phyloP scores from a whole-genome alignment of 805 yeast genomes.

The Diddensiella santjacobensis region DNA sequence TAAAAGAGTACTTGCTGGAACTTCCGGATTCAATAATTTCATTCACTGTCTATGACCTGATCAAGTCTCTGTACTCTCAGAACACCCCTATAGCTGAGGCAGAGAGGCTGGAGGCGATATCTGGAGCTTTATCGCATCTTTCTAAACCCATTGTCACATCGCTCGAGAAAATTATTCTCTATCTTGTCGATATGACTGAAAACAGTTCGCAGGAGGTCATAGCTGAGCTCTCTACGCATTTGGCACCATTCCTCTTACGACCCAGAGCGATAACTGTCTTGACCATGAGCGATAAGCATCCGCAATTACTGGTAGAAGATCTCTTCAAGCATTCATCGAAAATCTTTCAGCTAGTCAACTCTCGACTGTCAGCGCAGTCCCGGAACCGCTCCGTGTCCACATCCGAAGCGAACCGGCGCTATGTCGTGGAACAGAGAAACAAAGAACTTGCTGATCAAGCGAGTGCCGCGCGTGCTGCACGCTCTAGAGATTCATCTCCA shows the following conservation, averaged over 20 bases:
- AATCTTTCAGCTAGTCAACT: slow-evolving; percentile 23
- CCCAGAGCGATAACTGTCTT: slow-evolving; percentile 31
- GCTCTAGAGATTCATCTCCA: slow-evolving; percentile 10
- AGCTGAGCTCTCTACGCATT: slow-evolving; percentile 17
- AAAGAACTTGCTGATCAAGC: slow-evolving; percentile 19
- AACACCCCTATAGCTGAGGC: slow-evolving; percentile 5
- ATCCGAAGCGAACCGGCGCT: slow-evolving; percentile 24
- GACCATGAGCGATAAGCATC: slow-evolving; percentile 31
- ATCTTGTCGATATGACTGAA: slow-evolving; percentile 11
- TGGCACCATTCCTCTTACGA: slow-evolving; percentile 28
- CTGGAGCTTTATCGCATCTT: slow-evolving; percentile 23
- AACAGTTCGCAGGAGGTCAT: background rate
- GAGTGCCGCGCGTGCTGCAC: slow-evolving; percentile 5
- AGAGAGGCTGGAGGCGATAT: slow-evolving; percentile 15
- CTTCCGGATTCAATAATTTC: slow-evolving; percentile 72
- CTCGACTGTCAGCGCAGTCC: slow-evolving; percentile 10
- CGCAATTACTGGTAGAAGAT: slow-evolving; percentile 25
- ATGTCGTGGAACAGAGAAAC: slow-evolving; percentile 24
- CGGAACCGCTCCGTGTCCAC: slow-evolving; percentile 21
- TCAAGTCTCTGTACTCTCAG: slow-evolving; percentile 52
- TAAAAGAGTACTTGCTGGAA: slow-evolving; percentile 66
- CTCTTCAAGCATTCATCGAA: slow-evolving; percentile 23
- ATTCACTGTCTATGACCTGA: slow-evolving; percentile 55
- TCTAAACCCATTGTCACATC: slow-evolving; percentile 22
- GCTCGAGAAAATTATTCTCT: slow-evolving; percentile 21